Conservation (phyloP, 225 moss, liverwort and hornwort species). For the Pseudisothecium myosuroides region DNA sequence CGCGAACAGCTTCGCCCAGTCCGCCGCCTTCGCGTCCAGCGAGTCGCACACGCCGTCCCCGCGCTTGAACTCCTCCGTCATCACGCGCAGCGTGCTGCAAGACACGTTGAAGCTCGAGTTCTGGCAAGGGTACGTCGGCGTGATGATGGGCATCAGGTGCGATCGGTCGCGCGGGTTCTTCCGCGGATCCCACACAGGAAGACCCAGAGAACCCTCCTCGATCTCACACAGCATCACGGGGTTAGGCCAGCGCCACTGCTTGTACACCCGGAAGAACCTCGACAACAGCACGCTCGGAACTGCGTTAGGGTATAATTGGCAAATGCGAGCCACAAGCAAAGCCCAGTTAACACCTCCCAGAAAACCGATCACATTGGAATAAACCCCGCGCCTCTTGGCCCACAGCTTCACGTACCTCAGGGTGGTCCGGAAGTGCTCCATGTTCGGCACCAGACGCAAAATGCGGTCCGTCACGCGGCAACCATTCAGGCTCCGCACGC, state of each 20-base stretch:
- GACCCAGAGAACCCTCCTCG: slow-evolving; percentile 89
- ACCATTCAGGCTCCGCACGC: slow-evolving; percentile 93
- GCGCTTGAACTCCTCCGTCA: slow-evolving; percentile 94
- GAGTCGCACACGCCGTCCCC: slow-evolving; percentile 84
- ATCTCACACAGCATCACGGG: slow-evolving; percentile 97
- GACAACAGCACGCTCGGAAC: slow-evolving; percentile 99
- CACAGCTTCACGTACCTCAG: slow-evolving; percentile 96
- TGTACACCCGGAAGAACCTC: slow-evolving; percentile 95
- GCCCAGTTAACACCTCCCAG: slow-evolving; percentile 99
- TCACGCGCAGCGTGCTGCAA: slow-evolving; percentile 84
- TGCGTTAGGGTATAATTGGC: slow-evolving; percentile 96
- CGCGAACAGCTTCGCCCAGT: slow-evolving; percentile 78
- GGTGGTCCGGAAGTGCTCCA: slow-evolving; percentile 95
- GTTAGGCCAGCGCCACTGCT: slow-evolving; percentile 99
- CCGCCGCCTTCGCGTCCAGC: slow-evolving; percentile 46
- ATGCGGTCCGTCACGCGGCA: slow-evolving; percentile 98
- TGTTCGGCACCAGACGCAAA: slow-evolving; percentile 84
- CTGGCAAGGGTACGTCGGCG: slow-evolving; percentile 96
- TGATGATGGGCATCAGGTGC: slow-evolving; percentile 97
- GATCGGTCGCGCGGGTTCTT: slow-evolving; percentile 86
- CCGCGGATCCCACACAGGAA: slow-evolving; percentile 94
- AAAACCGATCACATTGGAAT: slow-evolving; percentile 97
- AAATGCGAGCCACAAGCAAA: slow-evolving; percentile 97
- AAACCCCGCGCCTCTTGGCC: slow-evolving; percentile 98
- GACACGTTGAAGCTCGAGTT: slow-evolving; percentile 99